Evolutionary conservation across 2,329 filamentous ascomycete genomes (phyloP).

Genomic region (Fusarium sacchari): DNA sequence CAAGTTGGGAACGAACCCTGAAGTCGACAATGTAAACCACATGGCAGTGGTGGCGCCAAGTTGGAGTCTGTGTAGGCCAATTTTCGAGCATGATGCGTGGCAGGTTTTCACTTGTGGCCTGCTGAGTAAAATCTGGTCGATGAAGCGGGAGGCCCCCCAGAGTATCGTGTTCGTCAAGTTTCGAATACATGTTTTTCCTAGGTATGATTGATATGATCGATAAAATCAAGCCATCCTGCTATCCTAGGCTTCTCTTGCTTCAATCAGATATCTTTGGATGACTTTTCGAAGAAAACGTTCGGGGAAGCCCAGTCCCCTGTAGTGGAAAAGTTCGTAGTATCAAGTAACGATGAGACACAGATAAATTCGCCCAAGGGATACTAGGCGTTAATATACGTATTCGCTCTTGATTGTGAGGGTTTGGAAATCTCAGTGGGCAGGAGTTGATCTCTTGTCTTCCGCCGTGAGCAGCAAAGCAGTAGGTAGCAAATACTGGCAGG

Average conservation of each 20-base stretch:
- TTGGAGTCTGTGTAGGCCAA: neutral
- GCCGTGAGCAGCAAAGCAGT: neutral
- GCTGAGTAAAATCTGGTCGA: neutral
- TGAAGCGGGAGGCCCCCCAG: no score
- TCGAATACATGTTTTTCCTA: neutral
- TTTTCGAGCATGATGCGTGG: neutral
- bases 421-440: neutral
- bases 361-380: neutral
- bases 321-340: neutral
- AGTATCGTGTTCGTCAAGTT: neutral
- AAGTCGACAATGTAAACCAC: slow-evolving; percentile 32
- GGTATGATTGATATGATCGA: neutral
- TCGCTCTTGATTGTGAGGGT: neutral
- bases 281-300: neutral
- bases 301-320: neutral
- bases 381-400: neutral
- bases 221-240: neutral
- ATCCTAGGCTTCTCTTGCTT: neutral
- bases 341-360: neutral
- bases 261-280: neutral
- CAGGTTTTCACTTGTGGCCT: neutral
- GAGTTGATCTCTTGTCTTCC: neutral
- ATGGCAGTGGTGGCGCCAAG: slow-evolving; percentile 27
- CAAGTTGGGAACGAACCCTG: neutral
- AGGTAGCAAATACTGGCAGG: neutral